Percentiles rank a stretch among this genome's conserved stretches.
These are phyloP conservation scores for Penicillium manginii DNA, from an alignment of 495 filamentous ascomycete genomes.

Conservation along the genomic window DNA sequence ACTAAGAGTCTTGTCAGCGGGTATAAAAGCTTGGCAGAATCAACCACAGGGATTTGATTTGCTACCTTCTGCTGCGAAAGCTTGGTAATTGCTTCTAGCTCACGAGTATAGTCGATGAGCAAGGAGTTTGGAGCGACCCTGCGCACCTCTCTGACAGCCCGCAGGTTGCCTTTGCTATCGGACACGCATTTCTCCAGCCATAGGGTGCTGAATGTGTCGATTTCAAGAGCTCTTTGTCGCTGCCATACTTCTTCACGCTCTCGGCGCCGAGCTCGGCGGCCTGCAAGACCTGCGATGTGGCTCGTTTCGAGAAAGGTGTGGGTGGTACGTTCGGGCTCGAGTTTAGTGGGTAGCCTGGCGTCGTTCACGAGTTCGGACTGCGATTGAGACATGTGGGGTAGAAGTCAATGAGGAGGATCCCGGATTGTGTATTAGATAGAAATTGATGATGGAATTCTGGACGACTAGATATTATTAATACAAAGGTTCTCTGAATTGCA, in stretches of 20 bases:
- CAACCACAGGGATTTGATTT: slow-evolving; percentile 3
- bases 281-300: slow-evolving; percentile 5
- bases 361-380: slow-evolving; percentile 25
- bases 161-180: slow-evolving; percentile 7
- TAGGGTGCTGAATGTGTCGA: slow-evolving; percentile 19
- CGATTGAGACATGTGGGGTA: slow-evolving; percentile 22
- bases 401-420: not conserved
- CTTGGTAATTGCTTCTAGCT: slow-evolving; percentile 47
- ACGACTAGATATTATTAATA: not conserved
- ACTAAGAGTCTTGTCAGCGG: slow-evolving; percentile 8
- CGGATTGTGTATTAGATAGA: not conserved
- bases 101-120: slow-evolving; percentile 31
- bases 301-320: slow-evolving; percentile 25
- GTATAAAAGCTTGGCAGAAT: slow-evolving; percentile 19
- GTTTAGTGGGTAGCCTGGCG: slow-evolving; percentile 19
- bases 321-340: slow-evolving; percentile 16
- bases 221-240: slow-evolving; percentile 11
- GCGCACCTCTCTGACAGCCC: slow-evolving; percentile 21
- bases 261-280: slow-evolving; percentile 9
- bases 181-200: slow-evolving; percentile 16
- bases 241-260: slow-evolving; percentile 19
- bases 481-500: not conserved
- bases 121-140: slow-evolving; percentile 1
- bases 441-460: not conserved
- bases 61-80: slow-evolving; percentile 41